Evolutionary conservation across 179 eudicot species (phyloP).

Genomic region (Camellia oleifera): DNA sequence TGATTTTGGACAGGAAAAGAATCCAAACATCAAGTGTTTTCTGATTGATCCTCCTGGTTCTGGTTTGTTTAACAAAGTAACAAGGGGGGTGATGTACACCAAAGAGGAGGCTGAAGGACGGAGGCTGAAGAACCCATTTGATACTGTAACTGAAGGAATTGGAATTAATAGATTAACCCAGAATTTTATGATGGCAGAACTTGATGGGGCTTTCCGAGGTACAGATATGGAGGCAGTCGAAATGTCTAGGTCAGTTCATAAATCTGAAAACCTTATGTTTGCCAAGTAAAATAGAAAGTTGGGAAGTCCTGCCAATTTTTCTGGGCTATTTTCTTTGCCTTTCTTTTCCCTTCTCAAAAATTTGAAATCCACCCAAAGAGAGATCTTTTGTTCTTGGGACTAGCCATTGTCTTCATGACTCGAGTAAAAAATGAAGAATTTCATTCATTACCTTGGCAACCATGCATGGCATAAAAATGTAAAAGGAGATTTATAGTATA

Average conservation of each 20-base stretch:
- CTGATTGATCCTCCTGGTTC: conserved; percentile 96
- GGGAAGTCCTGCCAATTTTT: background rate
- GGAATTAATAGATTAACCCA: conserved; percentile 85
- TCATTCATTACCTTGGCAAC: background rate
- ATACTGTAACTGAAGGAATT: conserved; percentile 91
- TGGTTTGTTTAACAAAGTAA: conserved; percentile 89
- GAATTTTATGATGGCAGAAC: conserved; percentile 78
- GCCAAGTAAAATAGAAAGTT: background rate
- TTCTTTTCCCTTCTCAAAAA: background rate
- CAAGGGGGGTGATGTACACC: conserved; percentile 94
- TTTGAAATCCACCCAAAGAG: background rate
- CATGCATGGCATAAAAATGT: background rate
- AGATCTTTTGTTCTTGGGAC: background rate
- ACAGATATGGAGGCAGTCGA: conserved; percentile 92
- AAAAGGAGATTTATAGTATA: background rate
- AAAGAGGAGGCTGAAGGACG: conserved; percentile 97
- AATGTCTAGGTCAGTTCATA: conserved; percentile 79
- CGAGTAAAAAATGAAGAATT: background rate
- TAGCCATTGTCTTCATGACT: background rate
- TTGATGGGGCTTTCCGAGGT: conserved; percentile 94
- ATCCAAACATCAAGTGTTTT: conserved; percentile 64
- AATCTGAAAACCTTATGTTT: background rate
- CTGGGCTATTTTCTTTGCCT: background rate
- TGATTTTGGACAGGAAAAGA: conserved; percentile 55
- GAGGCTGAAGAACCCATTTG: conserved; percentile 88